Conservation (phyloP, 2,329 filamentous ascomycete species). For the Tolypocladium pustulatum region DNA sequence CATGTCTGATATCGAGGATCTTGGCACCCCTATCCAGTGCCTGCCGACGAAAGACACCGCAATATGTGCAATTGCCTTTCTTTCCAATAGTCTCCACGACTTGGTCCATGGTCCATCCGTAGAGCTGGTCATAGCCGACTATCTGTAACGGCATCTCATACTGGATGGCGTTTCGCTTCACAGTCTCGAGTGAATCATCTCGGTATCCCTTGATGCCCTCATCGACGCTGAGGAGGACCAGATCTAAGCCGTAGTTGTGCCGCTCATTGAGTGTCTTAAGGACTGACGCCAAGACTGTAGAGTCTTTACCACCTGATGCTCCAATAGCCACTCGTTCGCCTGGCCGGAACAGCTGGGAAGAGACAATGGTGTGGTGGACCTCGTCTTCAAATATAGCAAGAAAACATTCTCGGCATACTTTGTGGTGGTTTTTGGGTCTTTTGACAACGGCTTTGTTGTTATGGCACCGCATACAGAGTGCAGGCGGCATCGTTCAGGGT, state of each 20-base stretch:
- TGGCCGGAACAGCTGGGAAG: slow-evolving; percentile 66
- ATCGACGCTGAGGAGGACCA: slow-evolving; percentile 84
- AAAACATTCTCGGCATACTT: slow-evolving; percentile 86
- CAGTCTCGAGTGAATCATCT: slow-evolving; percentile 91
- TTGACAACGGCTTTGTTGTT: slow-evolving; percentile 76
- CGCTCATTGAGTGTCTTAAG: slow-evolving; percentile 90
- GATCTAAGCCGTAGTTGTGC: slow-evolving; percentile 73
- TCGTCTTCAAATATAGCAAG: slow-evolving; percentile 81
- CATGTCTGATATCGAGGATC: slow-evolving; percentile 77
- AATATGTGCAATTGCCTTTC: slow-evolving; percentile 98
- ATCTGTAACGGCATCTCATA: slow-evolving; percentile 90
- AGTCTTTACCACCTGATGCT: slow-evolving; percentile 94
- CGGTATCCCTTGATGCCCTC: slow-evolving; percentile 96
- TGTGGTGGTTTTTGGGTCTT: slow-evolving; percentile 87
- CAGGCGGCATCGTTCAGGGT: slow-evolving; percentile 57
- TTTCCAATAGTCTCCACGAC: slow-evolving; percentile 94
- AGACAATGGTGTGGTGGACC: slow-evolving; percentile 82
- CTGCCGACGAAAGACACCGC: slow-evolving; percentile 89
- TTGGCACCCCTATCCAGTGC: slow-evolving; percentile 88
- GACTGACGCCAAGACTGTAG: slow-evolving; percentile 87
- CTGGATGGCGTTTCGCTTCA: slow-evolving; percentile 84
- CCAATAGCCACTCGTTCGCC: slow-evolving; percentile 90
- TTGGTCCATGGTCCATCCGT: slow-evolving; percentile 99
- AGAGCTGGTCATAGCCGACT: slow-evolving; percentile 84
- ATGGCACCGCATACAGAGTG: slow-evolving; percentile 66